These are phyloP conservation scores for Paraphoma chrysanthemicola DNA, from an alignment of 2,329 filamentous ascomycete species.

Conservation along the genomic window DNA sequence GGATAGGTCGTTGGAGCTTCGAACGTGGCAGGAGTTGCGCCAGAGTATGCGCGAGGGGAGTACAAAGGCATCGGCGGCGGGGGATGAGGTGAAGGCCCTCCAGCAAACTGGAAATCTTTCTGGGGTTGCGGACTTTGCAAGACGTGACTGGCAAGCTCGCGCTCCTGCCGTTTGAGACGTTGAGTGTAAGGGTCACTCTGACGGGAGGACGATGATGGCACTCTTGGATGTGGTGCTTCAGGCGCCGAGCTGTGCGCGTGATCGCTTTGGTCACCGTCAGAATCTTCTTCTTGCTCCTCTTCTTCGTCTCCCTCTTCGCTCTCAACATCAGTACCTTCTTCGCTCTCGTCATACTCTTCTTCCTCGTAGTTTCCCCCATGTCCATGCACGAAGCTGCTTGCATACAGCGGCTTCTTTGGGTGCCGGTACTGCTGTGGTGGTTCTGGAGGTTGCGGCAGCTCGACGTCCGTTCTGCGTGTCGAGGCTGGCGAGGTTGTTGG, in stretches of 20 bases:
- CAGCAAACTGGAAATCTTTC: slow-evolving; percentile 36
- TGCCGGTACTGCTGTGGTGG: slow-evolving; percentile 17
- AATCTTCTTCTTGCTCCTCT: slow-evolving; percentile 15
- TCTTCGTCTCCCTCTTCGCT: slow-evolving; percentile 26
- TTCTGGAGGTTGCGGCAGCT: slow-evolving; percentile 13
- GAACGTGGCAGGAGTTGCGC: slow-evolving; percentile 29
- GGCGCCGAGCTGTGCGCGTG: slow-evolving; percentile 19
- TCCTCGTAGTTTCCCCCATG: slow-evolving; percentile 21
- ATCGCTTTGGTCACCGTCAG: slow-evolving; percentile 11
- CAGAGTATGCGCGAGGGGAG: slow-evolving; percentile 32
- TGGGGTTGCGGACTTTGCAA: slow-evolving; percentile 46
- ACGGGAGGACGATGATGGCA: slow-evolving; percentile 28
- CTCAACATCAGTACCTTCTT: slow-evolving; percentile 20
- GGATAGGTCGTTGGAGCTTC: slow-evolving; percentile 26
- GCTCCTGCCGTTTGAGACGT: slow-evolving; percentile 40
- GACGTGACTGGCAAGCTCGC: slow-evolving; percentile 42
- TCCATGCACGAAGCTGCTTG: slow-evolving; percentile 41
- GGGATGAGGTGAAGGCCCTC: slow-evolving; percentile 29
- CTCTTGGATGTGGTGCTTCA: slow-evolving; percentile 25
- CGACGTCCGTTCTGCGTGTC: slow-evolving; percentile 14
- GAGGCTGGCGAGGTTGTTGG: slow-evolving; percentile 40
- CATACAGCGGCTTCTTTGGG: slow-evolving; percentile 39
- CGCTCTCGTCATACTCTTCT: slow-evolving; percentile 13
- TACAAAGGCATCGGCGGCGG: slow-evolving; percentile 37
- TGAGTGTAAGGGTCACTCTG: slow-evolving; percentile 33